Evolutionary conservation across 2,329 filamentous ascomycete species (phyloP), one percentile per base, ranked within the genome.

Genomic region (Diplodia seriata): DNA sequence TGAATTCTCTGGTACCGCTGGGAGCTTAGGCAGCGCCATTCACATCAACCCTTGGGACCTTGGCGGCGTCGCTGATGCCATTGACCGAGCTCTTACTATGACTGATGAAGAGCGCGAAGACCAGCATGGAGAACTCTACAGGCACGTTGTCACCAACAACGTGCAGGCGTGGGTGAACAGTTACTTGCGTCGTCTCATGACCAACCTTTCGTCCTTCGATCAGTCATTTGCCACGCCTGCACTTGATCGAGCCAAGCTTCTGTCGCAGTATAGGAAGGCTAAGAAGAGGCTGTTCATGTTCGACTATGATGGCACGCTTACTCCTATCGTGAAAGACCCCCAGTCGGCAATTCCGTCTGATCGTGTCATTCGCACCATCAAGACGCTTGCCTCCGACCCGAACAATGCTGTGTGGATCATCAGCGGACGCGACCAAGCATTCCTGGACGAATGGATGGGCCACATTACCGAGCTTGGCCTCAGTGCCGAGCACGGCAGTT

Each of bases 31-130:
- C 70, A 91, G 91, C 74, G 94, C 94, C 38, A 93, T 97, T 70
- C 93, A 97, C 79, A 97, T 98, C 83, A 98, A 98, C 80, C 94
- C 94, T 1, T 98, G 94, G 93, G 93, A 97, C 76, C 85, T 94
- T 66, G 88, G 86, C 31, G 92, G 91, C 43, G 94, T 97, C 15
- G 94, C 94, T 4, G 87, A 90, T 64, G 89, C 93, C 71, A 94
- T 98, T 76, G 87, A 97, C 75, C 82, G 88, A 65, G 94, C 93
- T 4, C 84, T 98, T 69, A 90, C 86, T 31, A 94, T 97, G 91
- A 82, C 88, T 0, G 79, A 84, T 1, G 85, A 88, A 11, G 85
- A 89, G 72, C 91, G 91, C 70, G 80, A 85, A 72, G 81, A 84
- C 26, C 91, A 93, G 82, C 92, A 97, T 75, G 77, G 84, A 56